Evolutionary conservation across 2,329 filamentous ascomycete genomes (phyloP).

Genomic region (Colletotrichum spaethianum): DNA sequence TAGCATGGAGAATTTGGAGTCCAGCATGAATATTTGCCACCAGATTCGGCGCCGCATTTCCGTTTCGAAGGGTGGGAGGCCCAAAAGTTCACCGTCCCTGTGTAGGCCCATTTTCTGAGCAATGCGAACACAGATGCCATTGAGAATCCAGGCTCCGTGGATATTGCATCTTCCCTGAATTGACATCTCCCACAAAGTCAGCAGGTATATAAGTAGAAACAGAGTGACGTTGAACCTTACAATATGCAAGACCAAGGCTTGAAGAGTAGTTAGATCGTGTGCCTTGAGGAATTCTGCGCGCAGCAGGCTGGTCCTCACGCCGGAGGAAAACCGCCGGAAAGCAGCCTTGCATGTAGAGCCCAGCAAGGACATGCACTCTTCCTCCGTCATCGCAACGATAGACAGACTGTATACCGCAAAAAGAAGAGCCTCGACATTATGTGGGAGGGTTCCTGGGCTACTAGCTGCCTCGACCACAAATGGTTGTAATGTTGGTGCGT

Average conservation of each 20-base stretch:
- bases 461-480: constrained; percentile 49
- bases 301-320: constrained; percentile 63
- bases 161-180: constrained; percentile 71
- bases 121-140: constrained; percentile 72
- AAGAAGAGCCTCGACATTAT: constrained; percentile 69
- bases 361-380: constrained; percentile 67
- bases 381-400: constrained; percentile 69
- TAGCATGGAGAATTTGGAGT: constrained; percentile 69
- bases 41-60: constrained; percentile 77
- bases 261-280: constrained; percentile 70
- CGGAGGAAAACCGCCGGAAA: constrained; percentile 64
- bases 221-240: constrained; percentile 48
- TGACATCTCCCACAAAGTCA: constrained; percentile 60
- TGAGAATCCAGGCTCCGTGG: constrained; percentile 72
- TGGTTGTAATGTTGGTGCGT: constrained; percentile 70
- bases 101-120: constrained; percentile 78
- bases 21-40: constrained; percentile 74
- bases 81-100: constrained; percentile 69
- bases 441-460: constrained; percentile 40
- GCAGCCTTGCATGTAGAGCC: constrained; percentile 63
- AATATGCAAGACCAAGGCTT: constrained; percentile 72
- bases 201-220: not conserved
- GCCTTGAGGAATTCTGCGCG: constrained; percentile 70
- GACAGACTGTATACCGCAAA: constrained; percentile 74
- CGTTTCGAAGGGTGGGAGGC: constrained; percentile 72